Evolutionary conservation across 1,284 basidiomycete species (phyloP), one percentile per base, ranked within the genome.

Genomic region (Albatrellus sp.): DNA sequence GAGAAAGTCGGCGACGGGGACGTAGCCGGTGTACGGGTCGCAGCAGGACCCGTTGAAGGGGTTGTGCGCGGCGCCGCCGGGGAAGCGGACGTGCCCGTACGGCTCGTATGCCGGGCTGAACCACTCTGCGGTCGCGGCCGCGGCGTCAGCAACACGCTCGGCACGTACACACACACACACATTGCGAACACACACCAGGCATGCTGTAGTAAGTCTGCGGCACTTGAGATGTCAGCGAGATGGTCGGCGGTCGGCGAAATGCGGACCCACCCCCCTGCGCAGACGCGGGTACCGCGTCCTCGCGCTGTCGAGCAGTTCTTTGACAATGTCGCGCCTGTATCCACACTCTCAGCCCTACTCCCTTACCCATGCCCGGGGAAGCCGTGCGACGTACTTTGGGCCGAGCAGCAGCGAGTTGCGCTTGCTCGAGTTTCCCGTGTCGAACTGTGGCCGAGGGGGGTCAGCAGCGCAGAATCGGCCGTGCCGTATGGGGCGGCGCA

Each of bases 11-110:
- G 60, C 56, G 19, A 75, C 72, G 10, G 66, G 53, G 13, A 74
- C 50, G 31, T 61, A 59, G 7, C 77, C 76, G 0, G 69, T 75
- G 48, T 76, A 79, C 5, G 73, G 68, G 50, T 80, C 77, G 12
- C 67, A 43, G 43, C 68, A 57, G 0, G 68, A 66, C 3, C 54
- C 43, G 38, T 73, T 68, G 59, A 66, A 80, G 0, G 70, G 59
- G 49, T 80, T 70, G 40, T 63, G 67, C 3, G 76, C 72, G 1
- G 72, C 61, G 1, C 70, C 69, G 16, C 77, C 77, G 1, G 75
- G 76, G 66, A 67, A 77, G 11, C 24, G 12, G 1, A 56, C 57
- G 42, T 72, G 72, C 0, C 75, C 77, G 45, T 79, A 77, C 37
- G 60, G 60, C 2, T 61, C 67, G 45, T 59, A 77, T 46, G 72